These are phyloP conservation scores for Nephelium lappaceum DNA, from an alignment of 345 rosid genomes.

Conservation along the genomic window DNA sequence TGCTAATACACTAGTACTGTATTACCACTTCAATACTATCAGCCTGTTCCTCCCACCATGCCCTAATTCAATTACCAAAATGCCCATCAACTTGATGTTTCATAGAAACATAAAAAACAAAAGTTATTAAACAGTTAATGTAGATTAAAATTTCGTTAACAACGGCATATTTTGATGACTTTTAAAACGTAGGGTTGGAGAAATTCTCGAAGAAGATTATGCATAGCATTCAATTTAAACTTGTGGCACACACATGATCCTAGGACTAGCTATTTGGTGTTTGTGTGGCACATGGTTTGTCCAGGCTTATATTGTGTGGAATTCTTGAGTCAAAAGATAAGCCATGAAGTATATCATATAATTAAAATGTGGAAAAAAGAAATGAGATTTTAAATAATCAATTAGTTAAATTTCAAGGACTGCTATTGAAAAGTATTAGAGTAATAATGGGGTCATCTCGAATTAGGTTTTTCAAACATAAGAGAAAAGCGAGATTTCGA, in stretches of 20 bases:
- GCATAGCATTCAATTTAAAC: background rate
- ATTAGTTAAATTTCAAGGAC: background rate
- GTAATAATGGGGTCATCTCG: background rate
- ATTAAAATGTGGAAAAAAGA: background rate
- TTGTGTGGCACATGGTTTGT: too few relatives aligned
- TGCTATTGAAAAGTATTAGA: conserved; percentile 1
- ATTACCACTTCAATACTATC: background rate
- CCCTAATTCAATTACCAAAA: background rate
- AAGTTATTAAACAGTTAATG: too few relatives aligned
- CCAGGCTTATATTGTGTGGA: too few relatives aligned
- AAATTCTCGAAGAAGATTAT: too few relatives aligned
- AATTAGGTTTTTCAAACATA: conserved; percentile 1
- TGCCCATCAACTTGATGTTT: background rate
- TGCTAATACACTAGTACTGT: background rate
- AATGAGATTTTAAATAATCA: background rate
- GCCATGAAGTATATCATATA: too few relatives aligned
- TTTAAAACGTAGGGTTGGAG: too few relatives aligned
- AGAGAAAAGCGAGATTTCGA: background rate
- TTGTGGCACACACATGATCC: background rate
- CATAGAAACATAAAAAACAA: too few relatives aligned
- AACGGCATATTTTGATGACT: too few relatives aligned
- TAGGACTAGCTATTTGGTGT: background rate
- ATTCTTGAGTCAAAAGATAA: too few relatives aligned
- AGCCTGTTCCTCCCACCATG: background rate
- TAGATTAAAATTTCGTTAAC: too few relatives aligned